Percentiles rank a stretch among this genome's conserved stretches.
Conservation (phyloP, 169 alveolate species). For the Blepharisma undulans region DNA sequence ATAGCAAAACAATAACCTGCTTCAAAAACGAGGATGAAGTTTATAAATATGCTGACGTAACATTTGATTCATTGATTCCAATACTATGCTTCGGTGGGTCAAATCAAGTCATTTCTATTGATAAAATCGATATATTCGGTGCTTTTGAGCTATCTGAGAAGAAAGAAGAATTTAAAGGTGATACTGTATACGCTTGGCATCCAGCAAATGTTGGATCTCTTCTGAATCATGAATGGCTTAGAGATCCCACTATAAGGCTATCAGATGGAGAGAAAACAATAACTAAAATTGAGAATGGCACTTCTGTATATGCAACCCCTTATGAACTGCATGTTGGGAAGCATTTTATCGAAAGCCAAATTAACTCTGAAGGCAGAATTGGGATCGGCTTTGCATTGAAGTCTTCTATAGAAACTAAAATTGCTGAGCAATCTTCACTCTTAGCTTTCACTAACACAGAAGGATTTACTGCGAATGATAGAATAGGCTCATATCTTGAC, state of each 20-base stretch:
- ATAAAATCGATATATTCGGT: neutral
- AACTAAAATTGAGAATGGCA: neutral
- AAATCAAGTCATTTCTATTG: neutral
- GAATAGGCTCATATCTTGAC: neutral
- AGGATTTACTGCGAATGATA: neutral
- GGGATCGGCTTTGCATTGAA: neutral
- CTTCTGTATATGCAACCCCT: neutral
- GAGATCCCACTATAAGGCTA: neutral
- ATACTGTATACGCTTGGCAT: neutral
- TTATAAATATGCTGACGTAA: neutral
- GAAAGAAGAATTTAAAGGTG: neutral
- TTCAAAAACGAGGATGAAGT: neutral
- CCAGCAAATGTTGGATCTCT: neutral
- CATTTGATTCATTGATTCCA: neutral
- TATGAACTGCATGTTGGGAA: neutral
- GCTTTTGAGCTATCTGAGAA: neutral
- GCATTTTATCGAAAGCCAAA: neutral
- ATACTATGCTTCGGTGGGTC: neutral
- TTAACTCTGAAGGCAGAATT: neutral
- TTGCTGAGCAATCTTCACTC: neutral
- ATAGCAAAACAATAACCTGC: neutral
- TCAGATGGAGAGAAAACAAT: neutral
- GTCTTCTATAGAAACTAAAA: neutral
- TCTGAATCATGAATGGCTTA: neutral
- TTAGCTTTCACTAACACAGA: neutral